Evolutionary conservation across 768 basidiomycete genomes (phyloP), one percentile per base, ranked within the genome.

Genomic region (Lactarius sp.): DNA sequence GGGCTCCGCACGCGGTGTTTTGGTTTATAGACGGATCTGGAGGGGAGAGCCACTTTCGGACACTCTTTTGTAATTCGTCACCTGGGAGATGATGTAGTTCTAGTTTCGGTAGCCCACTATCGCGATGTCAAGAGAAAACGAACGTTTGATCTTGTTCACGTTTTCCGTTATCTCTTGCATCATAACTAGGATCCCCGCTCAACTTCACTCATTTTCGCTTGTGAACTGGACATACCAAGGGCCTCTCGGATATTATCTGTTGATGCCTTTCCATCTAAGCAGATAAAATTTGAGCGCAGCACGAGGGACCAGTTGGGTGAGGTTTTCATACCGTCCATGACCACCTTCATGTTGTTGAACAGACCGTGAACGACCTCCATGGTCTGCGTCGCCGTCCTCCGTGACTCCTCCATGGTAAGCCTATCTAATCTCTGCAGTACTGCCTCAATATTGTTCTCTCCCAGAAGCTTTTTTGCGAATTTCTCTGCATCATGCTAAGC

Each of bases 261-360:
- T 27, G 60, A 61, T 31, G 52, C 9, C 10, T 18, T 20, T 18
- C 60, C 50, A 16, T 52, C 59, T 52, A 4, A 31, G 6, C 22
- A 13, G 9, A 16, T 4, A 49, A n/a, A 31, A 22, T 31, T 41
- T 50, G 14, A 50, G 14, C 7, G 27, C 4, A 12, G 2, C 6
- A 12, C 3, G 9, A 37, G 20, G 9, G 36, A 39, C 4, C n/a
- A 9, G 20, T 37, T 9, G 16, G 16, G n/a, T 20, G 27, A 13
- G 12, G 8, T 2, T 60, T 42, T n/a, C 51, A 7, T 52, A 41
- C 59, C 59, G 8, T 52, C 18, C 49, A 59, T 51, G 6, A 59
- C 49, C 9, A 18, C 8, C 27, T 59, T 59, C 50, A 60, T 51
- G 7, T 59, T 59, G 39, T 59, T 60, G 33, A 60, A 22, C 9